Evolutionary conservation across 163 green algal genomes (phyloP).

Genomic region (Coccomyxa subellipsoidea): DNA sequence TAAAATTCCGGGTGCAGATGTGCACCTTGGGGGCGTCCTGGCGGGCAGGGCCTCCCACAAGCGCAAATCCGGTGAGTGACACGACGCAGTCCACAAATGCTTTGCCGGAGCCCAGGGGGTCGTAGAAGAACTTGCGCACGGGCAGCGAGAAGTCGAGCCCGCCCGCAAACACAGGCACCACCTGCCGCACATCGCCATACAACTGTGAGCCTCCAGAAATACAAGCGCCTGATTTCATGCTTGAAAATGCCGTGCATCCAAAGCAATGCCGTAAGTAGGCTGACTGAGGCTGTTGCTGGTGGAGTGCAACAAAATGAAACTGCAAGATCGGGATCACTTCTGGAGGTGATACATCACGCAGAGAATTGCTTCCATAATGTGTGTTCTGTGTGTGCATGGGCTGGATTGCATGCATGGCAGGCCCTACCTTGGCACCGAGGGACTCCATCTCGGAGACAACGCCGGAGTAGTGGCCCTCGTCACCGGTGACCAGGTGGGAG

Average conservation of each 20-base stretch:
- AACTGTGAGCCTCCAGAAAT: not conserved
- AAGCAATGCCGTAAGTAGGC: no score
- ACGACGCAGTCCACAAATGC: conserved; percentile 89
- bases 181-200: conserved; percentile 16
- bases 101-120: conserved; percentile 81
- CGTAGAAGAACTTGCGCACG: conserved; percentile 98
- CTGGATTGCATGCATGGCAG: not conserved
- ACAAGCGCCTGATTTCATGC: not conserved
- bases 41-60: conserved; percentile 91
- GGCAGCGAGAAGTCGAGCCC: conserved; percentile 94
- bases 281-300: no score
- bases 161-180: conserved; percentile 91
- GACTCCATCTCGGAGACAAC: conserved; percentile 94
- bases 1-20: not conserved
- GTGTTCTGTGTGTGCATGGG: no score
- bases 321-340: no score
- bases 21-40: conserved; percentile 91
- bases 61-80: conserved; percentile 93
- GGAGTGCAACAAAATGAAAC: no score
- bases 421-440: conserved; percentile 80
- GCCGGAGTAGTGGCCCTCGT: conserved; percentile 92
- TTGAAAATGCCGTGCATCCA: no score
- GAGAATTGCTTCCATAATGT: no score
- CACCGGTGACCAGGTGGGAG: conserved; percentile 96
- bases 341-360: no score